Percentiles rank a stretch among this genome's conserved stretches.
Conservation (phyloP, 108 stramenopile species). For the Pinguiococcus pyrenoidosus region DNA sequence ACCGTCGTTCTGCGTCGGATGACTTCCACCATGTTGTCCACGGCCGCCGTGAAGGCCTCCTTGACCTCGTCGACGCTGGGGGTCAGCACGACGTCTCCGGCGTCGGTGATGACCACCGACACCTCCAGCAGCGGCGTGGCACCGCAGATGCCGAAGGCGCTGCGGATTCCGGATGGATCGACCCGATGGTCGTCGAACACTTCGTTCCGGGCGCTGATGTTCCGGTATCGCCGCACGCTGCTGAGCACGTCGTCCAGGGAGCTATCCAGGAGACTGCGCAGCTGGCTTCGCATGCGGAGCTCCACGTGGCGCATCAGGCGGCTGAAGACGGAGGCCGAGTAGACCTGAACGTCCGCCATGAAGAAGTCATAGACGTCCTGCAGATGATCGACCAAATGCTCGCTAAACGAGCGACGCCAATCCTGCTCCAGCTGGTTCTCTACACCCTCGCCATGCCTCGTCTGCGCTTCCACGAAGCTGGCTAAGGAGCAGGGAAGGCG, state of each 20-base stretch:
- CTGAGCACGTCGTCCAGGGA: conserved; percentile 8
- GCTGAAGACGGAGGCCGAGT: conserved; percentile 8
- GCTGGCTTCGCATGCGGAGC: conserved; percentile 37
- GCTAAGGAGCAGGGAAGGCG: not conserved
- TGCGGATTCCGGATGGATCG: no score
- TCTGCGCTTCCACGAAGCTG: conserved; percentile 9
- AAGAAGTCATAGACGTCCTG: conserved; percentile 48
- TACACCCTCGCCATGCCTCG: conserved; percentile 3
- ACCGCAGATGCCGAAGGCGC: no score
- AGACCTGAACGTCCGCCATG: conserved; percentile 25
- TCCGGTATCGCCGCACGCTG: no score
- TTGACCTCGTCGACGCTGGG: conserved; percentile 23
- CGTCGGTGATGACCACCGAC: no score
- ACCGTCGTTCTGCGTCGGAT: conserved; percentile 20
- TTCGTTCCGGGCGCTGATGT: no score
- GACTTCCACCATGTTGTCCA: conserved; percentile 26
- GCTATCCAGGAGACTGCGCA: conserved; percentile 12
- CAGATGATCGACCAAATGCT: conserved; percentile 43
- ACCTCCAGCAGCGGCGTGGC: no score
- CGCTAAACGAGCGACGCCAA: conserved; percentile 36
- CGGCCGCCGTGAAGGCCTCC: conserved; percentile 5
- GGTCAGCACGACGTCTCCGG: no score
- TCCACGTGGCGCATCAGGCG: conserved; percentile 34
- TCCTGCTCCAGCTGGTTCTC: conserved; percentile 17
- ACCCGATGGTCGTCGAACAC: no score